Base-by-base conservation (phyloP, 805 yeast species). In the Yamadazyma sp. region DNA sequence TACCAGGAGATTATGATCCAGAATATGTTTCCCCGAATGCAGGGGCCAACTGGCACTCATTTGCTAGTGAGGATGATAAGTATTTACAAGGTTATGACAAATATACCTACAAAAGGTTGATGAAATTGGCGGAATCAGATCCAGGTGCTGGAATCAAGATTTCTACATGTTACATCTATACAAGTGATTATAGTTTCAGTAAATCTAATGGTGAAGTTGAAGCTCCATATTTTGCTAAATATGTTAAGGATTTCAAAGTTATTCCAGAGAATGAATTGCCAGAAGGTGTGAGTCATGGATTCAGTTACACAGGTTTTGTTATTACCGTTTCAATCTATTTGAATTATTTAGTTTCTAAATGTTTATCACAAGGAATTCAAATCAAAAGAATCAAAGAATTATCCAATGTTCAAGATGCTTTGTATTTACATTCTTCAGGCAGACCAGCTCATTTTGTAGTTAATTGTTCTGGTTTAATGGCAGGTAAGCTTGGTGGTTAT, bases 41-140 rank as follows among this genome's bases (percentile, higher is more conserved):
- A 0, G 87, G 87, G 4, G 88, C 86, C 30, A 76, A 80, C 46
- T 81, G 86, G 85, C 66, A 63, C 31, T 73, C 82, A 9, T 76
- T 78, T 56, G 86, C 84, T 2, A 26, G 46, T 1, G 39, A 42
- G 1, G 60, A 62, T 4, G 76, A 75, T 14, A 45, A 22, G 4
- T 49, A 43, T 6, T 52, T 62, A 14, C 75, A 70, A 38, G 49
- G 58, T 10, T 48, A 62, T 14, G 87, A 81, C 47, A 55, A 56
- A 20, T 55, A 67, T 3, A 76, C 75, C 0, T 82, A 81, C 46
- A 44, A 44, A 18, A 66, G 61, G 40, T 71, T 80, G 27, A 43
- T 63, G 39, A 56, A 65, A 9, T 51, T 79, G 31, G 76, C 81
- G 1, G 44, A 45, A n/a, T 35, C 36, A 7, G 76, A 65, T 16